Evolutionary conservation across 108 stramenopile species (phyloP).

Genomic region (Cyclotella atomus): DNA sequence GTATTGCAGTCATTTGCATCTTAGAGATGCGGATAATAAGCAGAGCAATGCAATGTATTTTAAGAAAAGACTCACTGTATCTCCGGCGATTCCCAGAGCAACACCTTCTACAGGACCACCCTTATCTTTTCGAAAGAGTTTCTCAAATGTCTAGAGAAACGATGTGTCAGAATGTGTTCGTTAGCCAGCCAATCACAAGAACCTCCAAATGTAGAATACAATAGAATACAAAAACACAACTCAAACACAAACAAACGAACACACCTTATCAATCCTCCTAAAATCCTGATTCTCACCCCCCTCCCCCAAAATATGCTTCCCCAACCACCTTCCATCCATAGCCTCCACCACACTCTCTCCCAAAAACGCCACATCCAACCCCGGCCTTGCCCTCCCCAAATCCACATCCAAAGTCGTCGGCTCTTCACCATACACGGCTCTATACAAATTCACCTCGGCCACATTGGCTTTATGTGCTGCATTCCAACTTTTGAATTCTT

Average conservation of each 20-base stretch:
- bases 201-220: neutral
- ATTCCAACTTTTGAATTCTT: slow-evolving; percentile 63
- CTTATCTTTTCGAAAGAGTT: slow-evolving; percentile 44
- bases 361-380: slow-evolving; percentile 77
- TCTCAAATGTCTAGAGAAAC: slow-evolving; percentile 35
- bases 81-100: slow-evolving; percentile 70
- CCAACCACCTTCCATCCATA: slow-evolving; percentile 84
- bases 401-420: slow-evolving; percentile 27
- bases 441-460: slow-evolving; percentile 45
- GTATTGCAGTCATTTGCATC: no score
- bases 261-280: slow-evolving; percentile 23
- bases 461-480: slow-evolving; percentile 64
- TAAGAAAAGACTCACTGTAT: slow-evolving; percentile 65
- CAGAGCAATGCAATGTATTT: no score
- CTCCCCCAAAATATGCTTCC: slow-evolving; percentile 47
- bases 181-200: neutral
- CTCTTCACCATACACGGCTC: slow-evolving; percentile 24
- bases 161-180: neutral
- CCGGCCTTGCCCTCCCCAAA: slow-evolving; percentile 22
- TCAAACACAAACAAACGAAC: neutral
- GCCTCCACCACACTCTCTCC: slow-evolving; percentile 83
- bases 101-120: slow-evolving; percentile 43
- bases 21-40: no score
- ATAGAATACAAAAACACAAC: neutral
- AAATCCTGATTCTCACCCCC: slow-evolving; percentile 24